Percentiles rank a stretch among this genome's conserved stretches.
phyloP scores from a whole-genome alignment of 805 yeast species.

The Cyberlindnera subsufficiens region DNA sequence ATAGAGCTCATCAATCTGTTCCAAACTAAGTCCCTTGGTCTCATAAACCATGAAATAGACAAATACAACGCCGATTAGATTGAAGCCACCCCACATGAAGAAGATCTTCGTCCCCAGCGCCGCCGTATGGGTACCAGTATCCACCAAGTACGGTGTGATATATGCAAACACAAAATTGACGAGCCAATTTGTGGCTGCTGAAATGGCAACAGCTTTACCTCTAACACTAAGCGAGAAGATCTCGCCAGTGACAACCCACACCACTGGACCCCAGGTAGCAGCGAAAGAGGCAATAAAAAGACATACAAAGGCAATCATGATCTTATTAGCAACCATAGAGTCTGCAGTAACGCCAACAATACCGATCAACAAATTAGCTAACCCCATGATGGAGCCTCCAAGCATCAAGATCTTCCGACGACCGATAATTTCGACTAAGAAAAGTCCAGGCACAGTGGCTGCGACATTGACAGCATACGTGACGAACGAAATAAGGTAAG shows the following conservation, averaged over 20 bases:
- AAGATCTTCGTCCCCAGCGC: slow-evolving; percentile 67
- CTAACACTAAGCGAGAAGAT: slow-evolving; percentile 67
- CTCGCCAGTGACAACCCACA: slow-evolving; percentile 67
- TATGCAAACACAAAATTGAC: slow-evolving; percentile 72
- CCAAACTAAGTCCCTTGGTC: slow-evolving; percentile 74
- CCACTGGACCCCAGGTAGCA: slow-evolving; percentile 78
- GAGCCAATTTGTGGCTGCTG: slow-evolving; percentile 78
- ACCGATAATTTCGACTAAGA: slow-evolving; percentile 74
- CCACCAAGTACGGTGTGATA: slow-evolving; percentile 70
- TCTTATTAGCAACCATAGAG: slow-evolving; percentile 42
- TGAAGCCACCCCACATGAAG: slow-evolving; percentile 75
- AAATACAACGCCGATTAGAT: slow-evolving; percentile 50
- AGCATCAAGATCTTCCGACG: slow-evolving; percentile 60
- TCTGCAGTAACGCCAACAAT: slow-evolving; percentile 47
- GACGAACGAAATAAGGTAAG: slow-evolving; percentile 67
- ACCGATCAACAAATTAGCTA: slow-evolving; percentile 66
- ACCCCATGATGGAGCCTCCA: slow-evolving; percentile 76
- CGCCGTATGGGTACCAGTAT: slow-evolving; percentile 61
- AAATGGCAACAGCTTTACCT: slow-evolving; percentile 69
- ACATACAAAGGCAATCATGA: slow-evolving; percentile 62
- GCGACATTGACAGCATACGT: slow-evolving; percentile 82
- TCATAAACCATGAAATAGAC: slow-evolving; percentile 69
- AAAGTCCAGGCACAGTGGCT: slow-evolving; percentile 78
- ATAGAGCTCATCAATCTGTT: slow-evolving; percentile 76
- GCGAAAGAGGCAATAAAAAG: slow-evolving; percentile 73